phyloP scores from a whole-genome alignment of 352 stramenopile species.

The Pythium aquatile region DNA sequence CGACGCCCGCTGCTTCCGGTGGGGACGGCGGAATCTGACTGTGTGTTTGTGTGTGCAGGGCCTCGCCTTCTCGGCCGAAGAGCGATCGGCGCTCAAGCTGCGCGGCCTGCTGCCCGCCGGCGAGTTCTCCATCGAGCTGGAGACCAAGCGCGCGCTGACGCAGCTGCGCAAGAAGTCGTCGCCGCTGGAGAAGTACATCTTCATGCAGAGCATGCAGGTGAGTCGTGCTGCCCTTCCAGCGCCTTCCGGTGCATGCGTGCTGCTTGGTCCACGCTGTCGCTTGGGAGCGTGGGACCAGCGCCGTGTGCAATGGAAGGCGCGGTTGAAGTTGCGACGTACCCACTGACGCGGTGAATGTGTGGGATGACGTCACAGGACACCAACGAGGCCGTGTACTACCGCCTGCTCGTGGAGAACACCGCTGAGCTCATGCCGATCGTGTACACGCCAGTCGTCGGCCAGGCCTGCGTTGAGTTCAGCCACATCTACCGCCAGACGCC shows the following conservation, averaged over 20 bases:
- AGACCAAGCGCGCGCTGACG: constrained; percentile 87
- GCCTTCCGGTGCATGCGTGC: neutral
- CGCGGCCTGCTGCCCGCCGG: constrained; percentile 89
- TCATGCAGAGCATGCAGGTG: constrained; percentile 86
- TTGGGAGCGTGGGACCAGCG: neutral
- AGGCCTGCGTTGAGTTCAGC: constrained; percentile 88
- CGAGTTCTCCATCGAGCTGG: constrained; percentile 80
- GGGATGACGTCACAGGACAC: constrained; percentile 47
- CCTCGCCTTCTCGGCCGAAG: constrained; percentile 89
- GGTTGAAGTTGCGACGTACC: constrained; percentile 1
- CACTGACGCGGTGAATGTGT: constrained; percentile 11
- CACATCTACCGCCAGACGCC: constrained; percentile 89
- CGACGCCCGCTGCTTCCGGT: neutral
- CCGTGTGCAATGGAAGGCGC: neutral
- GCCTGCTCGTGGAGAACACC: constrained; percentile 87
- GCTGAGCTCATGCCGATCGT: constrained; percentile 95
- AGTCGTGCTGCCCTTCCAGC: neutral
- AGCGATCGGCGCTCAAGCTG: constrained; percentile 87
- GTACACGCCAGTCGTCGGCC: constrained; percentile 96
- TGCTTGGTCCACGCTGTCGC: constrained; percentile 7
- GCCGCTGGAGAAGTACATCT: constrained; percentile 93
- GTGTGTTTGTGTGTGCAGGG: constrained; percentile 30
- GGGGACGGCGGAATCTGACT: neutral
- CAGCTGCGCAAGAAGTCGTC: constrained; percentile 82
- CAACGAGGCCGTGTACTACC: constrained; percentile 93